These are phyloP conservation scores for Cyclotella kingstonii DNA, from an alignment of 108 stramenopile species.

Conservation along the genomic window DNA sequence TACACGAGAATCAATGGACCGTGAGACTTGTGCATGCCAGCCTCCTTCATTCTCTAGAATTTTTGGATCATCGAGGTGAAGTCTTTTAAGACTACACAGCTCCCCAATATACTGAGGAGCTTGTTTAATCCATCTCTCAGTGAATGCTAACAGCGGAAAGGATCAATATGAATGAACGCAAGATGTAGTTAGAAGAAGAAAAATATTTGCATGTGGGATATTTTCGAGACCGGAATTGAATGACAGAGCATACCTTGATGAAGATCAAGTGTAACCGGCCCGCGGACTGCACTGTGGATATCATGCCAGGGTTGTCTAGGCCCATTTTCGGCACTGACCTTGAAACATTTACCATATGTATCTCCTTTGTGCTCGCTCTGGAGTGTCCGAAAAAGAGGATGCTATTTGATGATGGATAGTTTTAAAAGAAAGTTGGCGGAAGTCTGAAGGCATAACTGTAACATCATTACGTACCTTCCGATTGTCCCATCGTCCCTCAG, in stretches of 20 bases:
- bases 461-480: slow-evolving; percentile 25
- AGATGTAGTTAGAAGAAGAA: too few relatives aligned
- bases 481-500: slow-evolving; percentile 62
- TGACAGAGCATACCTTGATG: too few relatives aligned
- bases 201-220: too few relatives aligned
- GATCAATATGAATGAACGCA: too few relatives aligned
- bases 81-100: slow-evolving; percentile 16
- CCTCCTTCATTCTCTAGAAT: slow-evolving; percentile 35
- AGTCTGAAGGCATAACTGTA: too few relatives aligned
- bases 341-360: slow-evolving; percentile 36
- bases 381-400: slow-evolving; percentile 48
- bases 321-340: slow-evolving; percentile 24
- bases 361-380: slow-evolving; percentile 44
- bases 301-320: slow-evolving; percentile 59
- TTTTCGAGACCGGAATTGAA: too few relatives aligned
- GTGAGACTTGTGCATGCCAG: slow-evolving; percentile 46
- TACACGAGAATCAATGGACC: slow-evolving; percentile 49
- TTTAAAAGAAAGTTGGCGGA: too few relatives aligned
- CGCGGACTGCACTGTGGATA: slow-evolving; percentile 51
- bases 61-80: slow-evolving; percentile 20
- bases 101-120: slow-evolving; percentile 19
- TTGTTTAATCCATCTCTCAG: slow-evolving; percentile 55
- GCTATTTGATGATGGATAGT: too few relatives aligned
- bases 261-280: slow-evolving; percentile 46
- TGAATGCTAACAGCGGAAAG: slow-evolving; percentile 38